Conservation (phyloP, 2,329 filamentous ascomycete species). For the Arthrinium puccinioides region DNA sequence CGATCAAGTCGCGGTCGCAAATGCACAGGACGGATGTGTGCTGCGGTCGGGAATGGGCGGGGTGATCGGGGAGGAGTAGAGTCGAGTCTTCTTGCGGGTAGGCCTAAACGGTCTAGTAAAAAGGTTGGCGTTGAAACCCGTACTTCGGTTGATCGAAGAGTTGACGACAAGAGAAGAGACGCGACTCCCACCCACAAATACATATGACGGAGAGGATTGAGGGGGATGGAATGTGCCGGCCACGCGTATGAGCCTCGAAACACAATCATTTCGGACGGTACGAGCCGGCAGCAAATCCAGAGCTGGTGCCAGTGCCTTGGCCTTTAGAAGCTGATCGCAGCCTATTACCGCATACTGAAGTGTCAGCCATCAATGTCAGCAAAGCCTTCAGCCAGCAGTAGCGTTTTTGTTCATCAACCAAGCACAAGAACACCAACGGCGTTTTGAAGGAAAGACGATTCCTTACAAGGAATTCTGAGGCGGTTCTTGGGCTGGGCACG, state of each 20-base stretch:
- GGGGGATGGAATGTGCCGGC: conserved; percentile 4
- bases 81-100: too few species aligned
- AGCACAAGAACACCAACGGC: conserved; percentile 72
- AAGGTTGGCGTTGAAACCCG: too few species aligned
- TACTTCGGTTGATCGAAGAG: too few species aligned
- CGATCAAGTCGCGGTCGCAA: too few species aligned
- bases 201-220: conserved; percentile 8
- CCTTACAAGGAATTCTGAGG: conserved; percentile 73
- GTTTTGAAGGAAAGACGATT: conserved; percentile 76
- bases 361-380: conserved; percentile 72
- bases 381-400: conserved; percentile 62
- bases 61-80: too few species aligned
- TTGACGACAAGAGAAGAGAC: too few species aligned
- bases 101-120: too few species aligned
- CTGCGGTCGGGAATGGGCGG: too few species aligned
- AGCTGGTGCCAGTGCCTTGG: conserved; percentile 34
- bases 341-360: conserved; percentile 78
- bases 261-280: conserved; percentile 36
- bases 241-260: conserved; percentile 6
- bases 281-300: too few species aligned
- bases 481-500: conserved; percentile 41
- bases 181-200: conserved; percentile 11
- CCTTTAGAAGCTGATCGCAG: conserved; percentile 77
- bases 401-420: too few species aligned
- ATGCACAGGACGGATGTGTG: too few species aligned